Evolutionary conservation across 805 yeast genomes (phyloP), one percentile per base, ranked within the genome.

Genomic region (Schwanniomyces yamadae): DNA sequence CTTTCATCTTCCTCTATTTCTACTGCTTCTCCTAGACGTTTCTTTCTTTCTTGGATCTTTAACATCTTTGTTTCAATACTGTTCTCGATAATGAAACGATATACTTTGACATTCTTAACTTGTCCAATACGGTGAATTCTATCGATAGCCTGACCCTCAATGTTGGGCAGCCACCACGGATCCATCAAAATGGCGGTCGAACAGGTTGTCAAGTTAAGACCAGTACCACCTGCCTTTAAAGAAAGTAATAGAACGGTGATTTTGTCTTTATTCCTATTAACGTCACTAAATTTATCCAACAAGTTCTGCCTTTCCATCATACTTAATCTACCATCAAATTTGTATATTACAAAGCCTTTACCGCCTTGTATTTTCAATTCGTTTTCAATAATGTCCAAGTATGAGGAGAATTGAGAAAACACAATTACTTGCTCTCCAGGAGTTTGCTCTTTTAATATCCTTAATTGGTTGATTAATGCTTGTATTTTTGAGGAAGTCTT

Each of bases 161-260:
- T 78, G 32, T 95, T 86, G 30, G 87, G 95, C 20, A 93, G 85
- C 97, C 97, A 90, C 93, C 96, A 90, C 0, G 97, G 96, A 52
- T 90, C 97, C 87, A 91, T 83, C 76, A 90, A 72, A 48, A 80
- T 88, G 2, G 95, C 97, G 23, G 77, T 72, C 0, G 86, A 82
- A 0, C 97, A 95, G 33, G 82, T 78, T 0, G 95, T 90, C 41
- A 90, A 64, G 52, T 90, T 90, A 43, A 90, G 67, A 0, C 97
- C 97, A 9, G 89, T 96, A 6, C 97, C 97, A 16, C 97, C 97
- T 0, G 96, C 95, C 57, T 88, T 90, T 43, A 89, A 62, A 6
- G 95, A 84, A 13, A 90, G 55, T 15, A 90, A 62, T 8, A 90
- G 55, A 1, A 90, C 73, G 4, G 74, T 70, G 8, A 66, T 46